Conservation (phyloP, 2,329 filamentous ascomycete genomes). For the Zymoseptoria passerinii region DNA sequence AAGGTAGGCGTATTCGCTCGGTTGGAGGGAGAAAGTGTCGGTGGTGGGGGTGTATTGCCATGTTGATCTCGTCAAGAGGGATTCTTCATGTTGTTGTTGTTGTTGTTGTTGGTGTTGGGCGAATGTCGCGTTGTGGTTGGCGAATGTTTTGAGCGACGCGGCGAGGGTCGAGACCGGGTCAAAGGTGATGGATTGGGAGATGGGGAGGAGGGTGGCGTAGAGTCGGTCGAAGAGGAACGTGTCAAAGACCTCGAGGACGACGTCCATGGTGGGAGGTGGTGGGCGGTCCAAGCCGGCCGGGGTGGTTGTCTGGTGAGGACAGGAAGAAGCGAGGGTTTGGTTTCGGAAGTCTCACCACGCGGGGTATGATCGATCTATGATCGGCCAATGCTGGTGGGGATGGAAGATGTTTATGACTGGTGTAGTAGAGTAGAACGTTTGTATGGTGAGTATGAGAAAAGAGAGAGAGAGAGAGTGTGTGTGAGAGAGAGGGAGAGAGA, state of each 20-base stretch:
- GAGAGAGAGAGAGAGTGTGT: neutral
- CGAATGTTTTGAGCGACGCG: constrained; percentile 35
- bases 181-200: constrained; percentile 44
- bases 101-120: constrained; percentile 1
- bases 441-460: neutral
- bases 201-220: constrained; percentile 65
- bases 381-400: neutral
- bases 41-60: constrained; percentile 65
- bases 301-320: neutral
- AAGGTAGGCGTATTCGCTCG: constrained; percentile 67
- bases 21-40: constrained; percentile 58
- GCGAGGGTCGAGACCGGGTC: constrained; percentile 40
- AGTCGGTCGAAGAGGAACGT: constrained; percentile 71
- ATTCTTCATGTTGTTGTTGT: constrained; percentile 1
- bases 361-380: neutral
- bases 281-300: neutral
- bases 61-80: constrained; percentile 11
- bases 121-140: constrained; percentile 45
- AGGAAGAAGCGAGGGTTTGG: neutral
- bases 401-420: no score
- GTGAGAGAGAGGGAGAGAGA: neutral
- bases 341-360: neutral
- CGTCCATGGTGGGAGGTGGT: constrained; percentile 62
- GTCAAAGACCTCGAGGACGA: constrained; percentile 79
- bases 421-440: neutral